Conservation (phyloP, 1,139 yeast species). For the Taiozyma sp. region DNA sequence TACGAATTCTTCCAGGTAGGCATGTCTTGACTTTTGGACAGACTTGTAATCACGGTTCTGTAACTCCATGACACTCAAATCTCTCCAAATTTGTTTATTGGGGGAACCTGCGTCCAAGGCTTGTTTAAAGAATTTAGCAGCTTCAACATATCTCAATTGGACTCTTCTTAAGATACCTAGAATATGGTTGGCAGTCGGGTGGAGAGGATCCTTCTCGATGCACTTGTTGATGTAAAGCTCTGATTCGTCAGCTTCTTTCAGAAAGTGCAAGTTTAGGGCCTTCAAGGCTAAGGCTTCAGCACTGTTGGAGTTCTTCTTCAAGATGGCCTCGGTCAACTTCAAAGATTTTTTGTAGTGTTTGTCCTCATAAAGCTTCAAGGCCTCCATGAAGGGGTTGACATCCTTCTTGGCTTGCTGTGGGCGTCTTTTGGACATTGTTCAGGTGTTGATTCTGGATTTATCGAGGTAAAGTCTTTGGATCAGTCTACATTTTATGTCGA, state of each 20-base stretch:
- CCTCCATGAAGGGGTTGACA: slow-evolving; percentile 60
- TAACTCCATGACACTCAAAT: slow-evolving; percentile 72
- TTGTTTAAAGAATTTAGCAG: slow-evolving; percentile 76
- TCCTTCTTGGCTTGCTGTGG: slow-evolving; percentile 21
- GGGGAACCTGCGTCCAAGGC: slow-evolving; percentile 77
- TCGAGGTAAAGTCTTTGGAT: neutral
- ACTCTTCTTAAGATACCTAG: slow-evolving; percentile 80
- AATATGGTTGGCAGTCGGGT: slow-evolving; percentile 76
- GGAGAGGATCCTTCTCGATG: slow-evolving; percentile 47
- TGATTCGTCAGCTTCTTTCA: slow-evolving; percentile 63
- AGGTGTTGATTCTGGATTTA: neutral
- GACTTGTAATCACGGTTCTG: slow-evolving; percentile 73
- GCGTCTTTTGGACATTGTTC: slow-evolving; percentile 11
- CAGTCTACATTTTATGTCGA: neutral
- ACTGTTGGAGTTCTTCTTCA: slow-evolving; percentile 73
- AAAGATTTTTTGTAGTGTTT: slow-evolving; percentile 87
- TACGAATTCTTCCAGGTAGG: slow-evolving; percentile 68
- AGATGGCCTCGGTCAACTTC: slow-evolving; percentile 67
- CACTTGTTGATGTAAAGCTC: slow-evolving; percentile 48
- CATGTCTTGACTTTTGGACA: slow-evolving; percentile 59
- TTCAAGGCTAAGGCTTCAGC: slow-evolving; percentile 84
- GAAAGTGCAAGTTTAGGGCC: slow-evolving; percentile 59
- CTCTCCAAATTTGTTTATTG: slow-evolving; percentile 77
- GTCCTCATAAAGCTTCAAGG: slow-evolving; percentile 74
- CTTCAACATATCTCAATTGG: slow-evolving; percentile 65